Base-by-base conservation (phyloP, 2,329 filamentous ascomycete species). In the Penicillium sp. region DNA sequence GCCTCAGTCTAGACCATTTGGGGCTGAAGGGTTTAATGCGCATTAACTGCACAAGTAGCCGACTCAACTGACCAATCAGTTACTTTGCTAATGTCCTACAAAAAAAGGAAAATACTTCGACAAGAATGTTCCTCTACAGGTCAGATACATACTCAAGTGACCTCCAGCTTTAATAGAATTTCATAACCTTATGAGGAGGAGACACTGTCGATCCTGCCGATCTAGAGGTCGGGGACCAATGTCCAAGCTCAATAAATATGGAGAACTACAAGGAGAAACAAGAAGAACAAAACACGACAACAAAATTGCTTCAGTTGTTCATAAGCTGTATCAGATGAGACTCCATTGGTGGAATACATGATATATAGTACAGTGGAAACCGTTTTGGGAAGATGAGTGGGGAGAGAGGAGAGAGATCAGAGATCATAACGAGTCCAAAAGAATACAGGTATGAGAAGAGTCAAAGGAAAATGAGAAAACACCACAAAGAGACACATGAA, bases 331-430 rank as follows among this genome's bases (percentile, higher is more conserved):
- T 52, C 38, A 43, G 25, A 49, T 37, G 30, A 27, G 8, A 50
- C 34, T 49, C 46, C 41, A 49, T 45, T 42, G 46, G 45, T 45
- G 43, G 49, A 45, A 52, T 45, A 51, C 58, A 61, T 61, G 55
- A 56, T 61, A 56, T 61, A 61, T 58, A 56, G 50, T 59, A 58
- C 58, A 58, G 49, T 51, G 54, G 55, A 58, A 5, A 54, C 45
- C 46, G 22, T 47, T 55, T 56, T 57, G 53, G 41, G 52, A 49
- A 33, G 56, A 16, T 18, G n/a, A 56, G 58, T 59, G 57, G 53
- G 37, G 46, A 18, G 46, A 18, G 40, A 47, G 46, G 33, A 35
- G 28, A 37, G n/a, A 11, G 16, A 16, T 10, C 11, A 3, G 16
- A 49, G 46, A 49, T 44, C 39, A 35, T 38, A 27, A 50, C 34